Evolutionary conservation across 371 early-diverging fungal species (phyloP).

Genomic region (Catenaria anguillulae): DNA sequence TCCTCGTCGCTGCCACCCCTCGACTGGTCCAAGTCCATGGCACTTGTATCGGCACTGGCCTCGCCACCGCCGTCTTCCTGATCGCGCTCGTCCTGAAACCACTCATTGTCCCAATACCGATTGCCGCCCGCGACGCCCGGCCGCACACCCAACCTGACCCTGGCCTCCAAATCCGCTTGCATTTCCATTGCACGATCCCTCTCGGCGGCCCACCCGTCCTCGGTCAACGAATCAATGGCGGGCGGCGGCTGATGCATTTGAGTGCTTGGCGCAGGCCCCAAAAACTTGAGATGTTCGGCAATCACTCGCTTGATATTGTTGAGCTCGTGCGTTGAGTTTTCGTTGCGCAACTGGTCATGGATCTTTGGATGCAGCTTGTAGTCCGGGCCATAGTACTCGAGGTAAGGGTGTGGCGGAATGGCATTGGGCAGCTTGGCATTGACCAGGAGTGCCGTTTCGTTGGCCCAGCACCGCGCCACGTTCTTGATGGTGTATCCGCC

Average conservation of each 20-base stretch:
- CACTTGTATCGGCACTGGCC: too few species aligned
- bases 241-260: constrained; percentile 47
- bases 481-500: constrained; percentile 99
- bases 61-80: neutral
- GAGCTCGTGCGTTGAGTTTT: constrained; percentile 83
- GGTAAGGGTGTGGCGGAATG: constrained; percentile 88
- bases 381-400: constrained; percentile 88
- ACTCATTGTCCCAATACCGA: too few species aligned
- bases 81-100: neutral
- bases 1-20: too few species aligned
- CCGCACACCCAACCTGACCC: neutral
- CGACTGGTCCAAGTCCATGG: too few species aligned
- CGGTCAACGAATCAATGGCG: neutral
- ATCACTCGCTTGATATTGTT: constrained; percentile 79
- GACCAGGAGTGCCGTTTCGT: constrained; percentile 88
- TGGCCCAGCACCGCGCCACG: constrained; percentile 95
- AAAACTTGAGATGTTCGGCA: constrained; percentile 69
- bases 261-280: constrained; percentile 88
- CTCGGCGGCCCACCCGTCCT: neutral
- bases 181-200: neutral
- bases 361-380: constrained; percentile 38
- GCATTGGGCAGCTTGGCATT: constrained; percentile 56
- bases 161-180: neutral
- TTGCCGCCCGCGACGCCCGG: too few species aligned
- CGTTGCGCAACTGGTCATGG: constrained; percentile 44